These are phyloP conservation scores for Eucalyptus paniculata DNA, from an alignment of 345 rosid genomes.

Conservation along the genomic window DNA sequence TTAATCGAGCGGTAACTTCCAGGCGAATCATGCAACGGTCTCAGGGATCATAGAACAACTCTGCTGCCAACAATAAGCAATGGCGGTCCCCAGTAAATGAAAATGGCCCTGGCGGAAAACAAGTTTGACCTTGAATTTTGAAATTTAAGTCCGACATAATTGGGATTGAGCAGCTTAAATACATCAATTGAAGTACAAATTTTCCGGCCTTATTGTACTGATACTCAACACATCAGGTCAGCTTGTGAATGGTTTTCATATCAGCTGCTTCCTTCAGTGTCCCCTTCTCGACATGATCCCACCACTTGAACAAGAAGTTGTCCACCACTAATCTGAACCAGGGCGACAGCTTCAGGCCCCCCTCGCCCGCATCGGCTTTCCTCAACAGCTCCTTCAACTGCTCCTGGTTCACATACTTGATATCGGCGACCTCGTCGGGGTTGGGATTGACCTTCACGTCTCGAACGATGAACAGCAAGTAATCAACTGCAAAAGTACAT, in stretches of 20 bases:
- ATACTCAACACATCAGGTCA: constrained; percentile 1
- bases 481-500: constrained; percentile 52
- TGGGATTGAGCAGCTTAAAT: too few species aligned
- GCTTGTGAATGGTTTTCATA: constrained; percentile 70
- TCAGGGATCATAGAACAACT: too few species aligned
- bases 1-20: too few species aligned
- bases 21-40: too few species aligned
- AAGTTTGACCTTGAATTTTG: too few species aligned
- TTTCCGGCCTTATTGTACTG: too few species aligned
- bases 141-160: too few species aligned
- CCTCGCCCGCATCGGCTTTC: constrained; percentile 87
- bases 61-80: too few species aligned
- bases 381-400: constrained; percentile 70
- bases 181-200: too few species aligned
- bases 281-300: constrained; percentile 86
- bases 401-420: constrained; percentile 73
- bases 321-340: constrained; percentile 94
- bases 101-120: too few species aligned
- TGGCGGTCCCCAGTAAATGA: too few species aligned
- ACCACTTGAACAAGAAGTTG: constrained; percentile 91
- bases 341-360: constrained; percentile 72
- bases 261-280: constrained; percentile 53
- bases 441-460: constrained; percentile 67
- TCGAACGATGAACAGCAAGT: constrained; percentile 69
- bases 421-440: constrained; percentile 85